Evolutionary conservation across 2,329 filamentous ascomycete species (phyloP), one percentile per base, ranked within the genome.

Genomic region (Microsporum canis): DNA sequence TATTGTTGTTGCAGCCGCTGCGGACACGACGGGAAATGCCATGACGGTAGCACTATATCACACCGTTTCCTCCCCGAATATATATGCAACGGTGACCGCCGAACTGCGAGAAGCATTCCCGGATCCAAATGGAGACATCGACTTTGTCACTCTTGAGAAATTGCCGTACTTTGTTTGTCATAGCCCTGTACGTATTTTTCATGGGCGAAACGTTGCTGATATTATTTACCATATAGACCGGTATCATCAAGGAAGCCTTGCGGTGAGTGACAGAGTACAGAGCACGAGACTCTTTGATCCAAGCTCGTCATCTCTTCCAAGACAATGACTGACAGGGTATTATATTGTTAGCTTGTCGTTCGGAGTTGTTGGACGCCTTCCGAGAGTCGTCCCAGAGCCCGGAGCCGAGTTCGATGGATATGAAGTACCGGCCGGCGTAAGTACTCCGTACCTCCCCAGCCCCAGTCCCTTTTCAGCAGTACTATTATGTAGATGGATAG

Each of bases 201-300:
- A 3, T 53, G 14, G 4, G 27, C 1, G 10, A 27, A 23, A 49
- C 43, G 6, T 8, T 31, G 12, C 49, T 53, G 49, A 53, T 7
- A 53, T 14, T 10, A 47, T 8, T 4, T 43, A 47, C 43, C 29
- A n/a, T 53, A 31, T 57, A 71, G 68, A 72, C 68, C 49, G 71
- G 60, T 10, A 68, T 75, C 3, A 68, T 75, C 53, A 74, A 74
- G 59, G 72, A 75, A 64, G 71, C 64, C 10, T 64, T 75, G 8
- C 67, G 75, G 67, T 70, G 63, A 58, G 63, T 62, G 17, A 23
- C 17, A 1, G 17, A 23, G 17, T 23, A 23, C 17, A 23, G 17
- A 23, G 17, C 17, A 23, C 17, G 17, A 23, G 17, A 23, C 17
- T 23, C 17, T 23, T 23, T 23, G 17, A 23, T 41, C 8, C 49